Percentiles rank a stretch among this genome's conserved stretches.
These are phyloP conservation scores for Seiridium unicorne DNA, from an alignment of 2,329 filamentous ascomycete species.

Conservation along the genomic window DNA sequence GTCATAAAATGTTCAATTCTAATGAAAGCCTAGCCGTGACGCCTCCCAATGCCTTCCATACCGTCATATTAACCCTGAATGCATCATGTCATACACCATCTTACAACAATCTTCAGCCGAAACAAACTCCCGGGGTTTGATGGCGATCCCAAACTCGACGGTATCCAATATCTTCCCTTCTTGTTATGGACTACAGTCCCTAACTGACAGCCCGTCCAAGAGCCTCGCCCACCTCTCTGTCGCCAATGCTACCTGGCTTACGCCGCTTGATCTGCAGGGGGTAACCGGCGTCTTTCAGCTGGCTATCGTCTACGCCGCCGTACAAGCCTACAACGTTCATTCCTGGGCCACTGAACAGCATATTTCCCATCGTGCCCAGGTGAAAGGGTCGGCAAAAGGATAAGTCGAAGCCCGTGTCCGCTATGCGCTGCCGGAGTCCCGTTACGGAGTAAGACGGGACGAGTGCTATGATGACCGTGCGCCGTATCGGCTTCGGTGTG, in stretches of 20 bases:
- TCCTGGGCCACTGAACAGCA: constrained; percentile 8
- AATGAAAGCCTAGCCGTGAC: too few relatives aligned
- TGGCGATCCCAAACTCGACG: too few relatives aligned
- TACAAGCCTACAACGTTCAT: constrained; percentile 7
- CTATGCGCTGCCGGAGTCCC: constrained; percentile 2
- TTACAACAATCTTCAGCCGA: too few relatives aligned
- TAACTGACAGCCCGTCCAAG: background rate
- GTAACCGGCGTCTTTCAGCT: constrained; percentile 3
- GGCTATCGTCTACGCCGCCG: constrained; percentile 6
- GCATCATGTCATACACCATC: too few relatives aligned
- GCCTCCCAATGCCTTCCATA: too few relatives aligned
- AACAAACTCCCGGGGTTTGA: too few relatives aligned
- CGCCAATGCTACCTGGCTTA: constrained; percentile 4
- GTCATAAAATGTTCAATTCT: too few relatives aligned
- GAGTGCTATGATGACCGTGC: constrained; percentile 6
- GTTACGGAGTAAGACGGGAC: background rate
- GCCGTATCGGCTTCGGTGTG: constrained; percentile 1
- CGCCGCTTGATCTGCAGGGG: background rate
- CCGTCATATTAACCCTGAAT: too few relatives aligned
- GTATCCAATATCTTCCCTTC: background rate
- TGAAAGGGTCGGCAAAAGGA: constrained; percentile 1
- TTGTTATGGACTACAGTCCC: background rate
- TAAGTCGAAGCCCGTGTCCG: constrained; percentile 6
- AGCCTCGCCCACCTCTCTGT: constrained; percentile 1
- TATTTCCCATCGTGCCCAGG: background rate